These are phyloP conservation scores for Cladophialophora bantiana DNA, from an alignment of 2,329 filamentous ascomycete genomes.

Conservation along the genomic window DNA sequence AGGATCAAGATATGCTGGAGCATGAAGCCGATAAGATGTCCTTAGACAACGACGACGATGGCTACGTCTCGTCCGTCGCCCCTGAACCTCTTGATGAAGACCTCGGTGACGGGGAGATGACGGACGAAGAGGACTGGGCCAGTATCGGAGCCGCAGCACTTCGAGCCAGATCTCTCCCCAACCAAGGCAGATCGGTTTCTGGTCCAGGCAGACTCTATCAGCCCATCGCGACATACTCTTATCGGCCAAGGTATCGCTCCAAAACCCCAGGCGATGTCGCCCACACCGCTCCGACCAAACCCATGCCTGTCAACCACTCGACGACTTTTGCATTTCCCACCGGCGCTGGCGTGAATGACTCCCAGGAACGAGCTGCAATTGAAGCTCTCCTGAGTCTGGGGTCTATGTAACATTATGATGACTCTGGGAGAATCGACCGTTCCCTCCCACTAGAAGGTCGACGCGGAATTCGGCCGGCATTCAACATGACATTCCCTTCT, in stretches of 20 bases:
- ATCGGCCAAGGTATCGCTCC: conserved; percentile 36
- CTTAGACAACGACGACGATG: conserved; percentile 72
- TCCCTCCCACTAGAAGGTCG: not conserved
- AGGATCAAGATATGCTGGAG: conserved; percentile 73
- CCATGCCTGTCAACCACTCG: conserved; percentile 48
- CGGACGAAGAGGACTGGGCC: conserved; percentile 96
- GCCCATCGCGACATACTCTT: conserved; percentile 48
- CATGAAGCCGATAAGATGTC: conserved; percentile 97
- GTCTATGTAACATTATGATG: conserved; percentile 51
- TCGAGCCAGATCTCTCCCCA: conserved; percentile 66
- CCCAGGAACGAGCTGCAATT: conserved; percentile 57
- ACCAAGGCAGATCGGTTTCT: conserved; percentile 47
- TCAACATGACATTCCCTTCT: conserved; percentile 6
- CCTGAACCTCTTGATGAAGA: conserved; percentile 69
- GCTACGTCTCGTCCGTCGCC: conserved; percentile 75
- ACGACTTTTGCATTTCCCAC: conserved; percentile 38
- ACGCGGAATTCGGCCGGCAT: conserved; percentile 10
- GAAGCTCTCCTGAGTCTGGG: conserved; percentile 58
- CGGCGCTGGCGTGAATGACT: conserved; percentile 46
- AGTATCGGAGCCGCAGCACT: conserved; percentile 85
- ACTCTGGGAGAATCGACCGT: conserved; percentile 8
- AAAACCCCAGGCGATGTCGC: conserved; percentile 40
- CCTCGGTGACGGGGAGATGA: conserved; percentile 83
- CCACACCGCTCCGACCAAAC: conserved; percentile 50
- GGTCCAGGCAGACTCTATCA: conserved; percentile 51